A percentile compares a stretch with the other conserved stretches of the same genome.
phyloP scores from a whole-genome alignment of 2,329 filamentous ascomycete genomes.

The Aspergillus thermomutatus region DNA sequence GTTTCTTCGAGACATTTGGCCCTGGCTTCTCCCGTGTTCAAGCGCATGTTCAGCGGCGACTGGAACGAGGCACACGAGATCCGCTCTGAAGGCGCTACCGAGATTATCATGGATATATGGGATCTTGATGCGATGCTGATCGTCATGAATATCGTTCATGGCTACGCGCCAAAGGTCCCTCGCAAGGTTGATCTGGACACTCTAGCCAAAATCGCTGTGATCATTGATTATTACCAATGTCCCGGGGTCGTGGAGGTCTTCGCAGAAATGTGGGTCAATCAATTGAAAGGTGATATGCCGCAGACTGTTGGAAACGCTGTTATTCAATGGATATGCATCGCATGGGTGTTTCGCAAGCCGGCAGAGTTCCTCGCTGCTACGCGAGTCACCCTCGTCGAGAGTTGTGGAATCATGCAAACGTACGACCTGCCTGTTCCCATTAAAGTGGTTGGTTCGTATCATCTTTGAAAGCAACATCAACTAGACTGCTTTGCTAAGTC shows the following conservation, averaged over 20 bases:
- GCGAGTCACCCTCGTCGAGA: not conserved
- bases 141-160: not conserved
- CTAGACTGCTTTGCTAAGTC: not conserved
- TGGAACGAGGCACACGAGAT: not conserved
- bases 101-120: not conserved
- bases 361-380: not conserved
- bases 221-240: slow-evolving; percentile 4
- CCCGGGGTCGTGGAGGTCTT: not conserved
- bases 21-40: not conserved
- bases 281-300: not conserved
- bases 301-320: not conserved
- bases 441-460: not conserved
- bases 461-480: not conserved
- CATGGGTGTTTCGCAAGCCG: not conserved
- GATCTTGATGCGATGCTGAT: not conserved
- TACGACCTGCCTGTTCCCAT: not conserved
- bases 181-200: not conserved
- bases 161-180: not conserved
- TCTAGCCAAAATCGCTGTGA: not conserved
- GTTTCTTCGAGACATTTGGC: not conserved
- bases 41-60: not conserved
- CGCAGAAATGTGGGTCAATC: not conserved
- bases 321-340: not conserved
- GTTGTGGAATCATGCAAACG: not conserved
- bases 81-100: not conserved